These are phyloP conservation scores for Leccinum ochraceum DNA, from an alignment of 768 basidiomycete genomes.

Conservation along the genomic window DNA sequence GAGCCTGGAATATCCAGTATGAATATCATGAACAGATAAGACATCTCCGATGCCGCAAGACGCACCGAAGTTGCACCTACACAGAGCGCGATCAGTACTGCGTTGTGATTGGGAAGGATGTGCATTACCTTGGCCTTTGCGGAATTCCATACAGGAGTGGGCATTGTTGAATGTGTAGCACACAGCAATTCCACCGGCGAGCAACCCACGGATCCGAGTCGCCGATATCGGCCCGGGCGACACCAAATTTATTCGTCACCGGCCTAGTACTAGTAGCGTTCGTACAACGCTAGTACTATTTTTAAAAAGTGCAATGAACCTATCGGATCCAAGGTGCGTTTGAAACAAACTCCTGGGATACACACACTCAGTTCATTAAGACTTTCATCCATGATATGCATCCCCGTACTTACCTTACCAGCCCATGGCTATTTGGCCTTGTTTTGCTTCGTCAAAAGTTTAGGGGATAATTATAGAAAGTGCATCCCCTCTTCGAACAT, in stretches of 20 bases:
- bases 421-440: too few relatives aligned
- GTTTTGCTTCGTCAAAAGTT: too few relatives aligned
- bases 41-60: not conserved
- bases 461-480: too few relatives aligned
- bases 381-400: too few relatives aligned
- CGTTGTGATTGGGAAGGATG: not conserved
- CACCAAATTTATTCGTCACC: not conserved
- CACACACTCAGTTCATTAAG: too few relatives aligned
- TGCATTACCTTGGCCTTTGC: conserved; percentile 57
- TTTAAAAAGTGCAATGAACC: not conserved
- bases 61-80: conserved; percentile 52
- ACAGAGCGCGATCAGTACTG: conserved; percentile 7
- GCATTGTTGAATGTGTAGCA: conserved; percentile 21
- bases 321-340: not conserved
- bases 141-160: conserved; percentile 51
- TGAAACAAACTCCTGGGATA: not conserved
- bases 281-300: not conserved
- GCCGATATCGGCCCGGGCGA: conserved; percentile 13
- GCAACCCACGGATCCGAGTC: conserved; percentile 9
- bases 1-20: conserved; percentile 50
- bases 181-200: conserved; percentile 4
- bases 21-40: conserved; percentile 2
- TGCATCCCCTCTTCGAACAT: too few relatives aligned
- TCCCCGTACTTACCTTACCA: too few relatives aligned
- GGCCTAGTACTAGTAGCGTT: not conserved